Conservation (phyloP, 768 basidiomycete species). For the Russula dissimulans region DNA sequence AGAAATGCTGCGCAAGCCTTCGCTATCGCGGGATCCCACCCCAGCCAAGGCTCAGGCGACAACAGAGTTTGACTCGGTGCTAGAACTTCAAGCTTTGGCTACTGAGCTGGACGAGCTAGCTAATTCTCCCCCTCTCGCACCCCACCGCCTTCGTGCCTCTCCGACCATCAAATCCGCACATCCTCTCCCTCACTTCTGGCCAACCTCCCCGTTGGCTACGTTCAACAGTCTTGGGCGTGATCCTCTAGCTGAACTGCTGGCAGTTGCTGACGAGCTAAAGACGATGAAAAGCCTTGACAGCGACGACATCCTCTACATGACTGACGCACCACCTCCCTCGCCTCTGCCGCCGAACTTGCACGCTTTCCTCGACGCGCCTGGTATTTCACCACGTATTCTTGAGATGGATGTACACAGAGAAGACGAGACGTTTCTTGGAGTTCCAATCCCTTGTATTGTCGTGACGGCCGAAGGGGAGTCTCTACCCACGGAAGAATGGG, state of each 20-base stretch:
- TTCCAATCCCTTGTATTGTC: conserved; percentile 15
- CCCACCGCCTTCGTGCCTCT: conserved; percentile 1
- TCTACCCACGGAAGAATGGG: not conserved
- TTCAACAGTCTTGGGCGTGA: not conserved
- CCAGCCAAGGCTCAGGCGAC: not conserved
- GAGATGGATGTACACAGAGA: conserved; percentile 15
- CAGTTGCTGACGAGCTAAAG: conserved; percentile 15
- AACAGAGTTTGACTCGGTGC: not conserved
- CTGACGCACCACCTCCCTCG: not conserved
- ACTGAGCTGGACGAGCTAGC: not conserved
- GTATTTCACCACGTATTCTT: not conserved
- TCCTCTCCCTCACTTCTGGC: not conserved
- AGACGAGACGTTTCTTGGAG: conserved; percentile 9
- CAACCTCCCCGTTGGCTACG: not conserved
- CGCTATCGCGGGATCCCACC: not conserved
- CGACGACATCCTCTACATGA: conserved; percentile 13
- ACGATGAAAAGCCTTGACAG: conserved; percentile 11
- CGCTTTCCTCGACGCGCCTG: conserved; percentile 9
- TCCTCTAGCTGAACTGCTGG: conserved; percentile 13
- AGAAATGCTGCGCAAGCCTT: not conserved
- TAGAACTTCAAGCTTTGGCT: conserved; percentile 2
- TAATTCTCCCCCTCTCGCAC: not conserved
- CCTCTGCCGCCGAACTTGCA: conserved; percentile 11
- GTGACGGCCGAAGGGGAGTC: conserved; percentile 9
- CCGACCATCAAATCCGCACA: conserved; percentile 7